Percentiles rank a stretch among this genome's conserved stretches.
These are phyloP conservation scores for Verticillium nubilum DNA, from an alignment of 2,329 filamentous ascomycete species.

Conservation along the genomic window DNA sequence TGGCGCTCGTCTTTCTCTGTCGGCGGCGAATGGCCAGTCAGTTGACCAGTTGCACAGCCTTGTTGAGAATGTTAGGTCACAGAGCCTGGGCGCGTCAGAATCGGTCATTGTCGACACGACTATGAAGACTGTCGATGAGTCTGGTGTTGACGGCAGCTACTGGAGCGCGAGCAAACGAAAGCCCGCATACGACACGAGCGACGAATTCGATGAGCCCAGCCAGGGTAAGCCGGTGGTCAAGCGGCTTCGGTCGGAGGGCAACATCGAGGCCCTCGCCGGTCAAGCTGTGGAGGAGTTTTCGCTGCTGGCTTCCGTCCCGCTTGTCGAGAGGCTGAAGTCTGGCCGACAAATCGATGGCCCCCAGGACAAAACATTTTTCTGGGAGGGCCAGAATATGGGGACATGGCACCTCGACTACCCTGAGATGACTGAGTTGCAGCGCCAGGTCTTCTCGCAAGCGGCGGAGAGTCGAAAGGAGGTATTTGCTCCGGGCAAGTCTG, in stretches of 20 bases:
- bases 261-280: slow-evolving; percentile 28
- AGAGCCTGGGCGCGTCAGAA: slow-evolving; percentile 48
- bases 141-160: slow-evolving; percentile 16
- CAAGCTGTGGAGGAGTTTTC: slow-evolving; percentile 36
- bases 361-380: slow-evolving; percentile 51
- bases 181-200: slow-evolving; percentile 40
- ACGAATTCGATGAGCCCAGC: slow-evolving; percentile 36
- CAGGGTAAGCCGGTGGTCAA: slow-evolving; percentile 46
- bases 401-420: slow-evolving; percentile 60
- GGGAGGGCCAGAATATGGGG: slow-evolving; percentile 45
- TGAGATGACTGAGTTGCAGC: slow-evolving; percentile 57
- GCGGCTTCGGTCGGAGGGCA: slow-evolving; percentile 45
- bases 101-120: slow-evolving; percentile 30
- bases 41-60: slow-evolving; percentile 45
- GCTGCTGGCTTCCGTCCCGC: slow-evolving; percentile 43
- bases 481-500: slow-evolving; percentile 46
- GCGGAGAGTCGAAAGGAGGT: slow-evolving; percentile 44
- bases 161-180: slow-evolving; percentile 52
- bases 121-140: slow-evolving; percentile 13
- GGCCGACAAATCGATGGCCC: slow-evolving; percentile 53
- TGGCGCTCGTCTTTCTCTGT: slow-evolving; percentile 13
- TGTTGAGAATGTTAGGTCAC: slow-evolving; percentile 47
- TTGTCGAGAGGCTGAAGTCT: slow-evolving; percentile 41
- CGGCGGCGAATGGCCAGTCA: slow-evolving; percentile 31
- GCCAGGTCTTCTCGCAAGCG: slow-evolving; percentile 48